Base-by-base conservation (phyloP, 2,329 filamentous ascomycete species). In the Fusarium neocosmosporiellum region DNA sequence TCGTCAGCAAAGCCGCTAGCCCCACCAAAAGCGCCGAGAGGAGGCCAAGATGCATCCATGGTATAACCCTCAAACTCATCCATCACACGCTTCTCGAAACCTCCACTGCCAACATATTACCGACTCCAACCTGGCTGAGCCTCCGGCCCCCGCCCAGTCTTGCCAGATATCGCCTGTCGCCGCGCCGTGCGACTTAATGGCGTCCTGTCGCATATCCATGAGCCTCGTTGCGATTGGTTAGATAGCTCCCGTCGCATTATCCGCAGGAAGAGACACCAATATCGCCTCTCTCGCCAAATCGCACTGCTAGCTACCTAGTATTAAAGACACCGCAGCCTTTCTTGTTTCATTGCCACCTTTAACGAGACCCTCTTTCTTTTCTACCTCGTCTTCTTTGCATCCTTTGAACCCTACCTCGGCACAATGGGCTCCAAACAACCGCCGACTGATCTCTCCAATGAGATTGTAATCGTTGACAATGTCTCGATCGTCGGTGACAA, bases 401-500 rank as follows among this genome's bases (percentile, higher is more conserved):
- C 46, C 46, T 24, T 27, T 13, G 31, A 33, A 33, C 27, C 24
- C 16, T 50, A 34, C 50, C 34, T 57, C 7, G 10, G 39, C 57
- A 69, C 29, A 36, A 78, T 75, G 72, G 54, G 60, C 55, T 33
- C 58, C 57, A 5, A 33, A 36, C 48, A 59, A n/a, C 33, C 39
- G 7, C 43, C 53, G 8, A 9, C 4, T 31, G 10, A 20, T 24
- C 18, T 7, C 20, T 22, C 14, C 22, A 20, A 5, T 36, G 36
- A 66, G 54, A 41, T 33, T 7, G 31, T 39, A 24, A 13, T 36
- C 11, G 76, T 78, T 0, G 53, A 73, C 29, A 62, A 73, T 43
- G 65, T 81, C 55, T 67, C 61, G 18, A 43, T 81, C 37, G 59
- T 67, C 5, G 74, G 78, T 18, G 72, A 68, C 18, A 69, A 66